Base-by-base conservation (phyloP, 2,329 filamentous ascomycete species). In the Tolypocladium guangdongense region DNA sequence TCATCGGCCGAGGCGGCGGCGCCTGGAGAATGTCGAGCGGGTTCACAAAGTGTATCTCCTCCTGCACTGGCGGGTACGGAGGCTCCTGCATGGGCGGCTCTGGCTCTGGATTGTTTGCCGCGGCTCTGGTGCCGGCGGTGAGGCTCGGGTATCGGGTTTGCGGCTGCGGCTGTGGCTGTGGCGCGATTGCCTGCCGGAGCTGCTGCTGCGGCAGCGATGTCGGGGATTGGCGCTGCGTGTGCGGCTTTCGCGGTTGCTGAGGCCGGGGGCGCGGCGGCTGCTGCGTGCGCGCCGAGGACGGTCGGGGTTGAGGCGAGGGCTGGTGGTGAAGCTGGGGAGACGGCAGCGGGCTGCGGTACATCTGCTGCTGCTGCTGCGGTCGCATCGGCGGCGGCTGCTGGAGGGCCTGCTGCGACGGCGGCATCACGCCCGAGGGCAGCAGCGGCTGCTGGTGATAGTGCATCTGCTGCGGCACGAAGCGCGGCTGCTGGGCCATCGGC, bases 21-120 rank as follows among this genome's bases (percentile, higher is more conserved):
- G 64, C 57, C 41, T 63, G 63, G 47, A 71, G 67, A 20, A 72
- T 69, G 47, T 71, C 67, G 53, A 70, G 67, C 41, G 70, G 58
- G 43, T 70, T 72, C 37, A 72, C 70, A 58, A 67, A 71, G 46
- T 68, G 62, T 50, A 65, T 49, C 18, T 56, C 53, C 36, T 61
- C 54, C 20, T 50, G 53, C 33, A 52, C 36, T 11, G 54, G 49
- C 18, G 27, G 36, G 12, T 37, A 30, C 30, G 48, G 54, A 49
- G 53, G 49, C 16, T 46, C 48, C 8, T 53, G 51, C 10, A 53
- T 52, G 14, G 39, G 46, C 37, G 53, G 47, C 27, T 41, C 47
- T 10, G 41, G 22, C 14, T 52, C 47, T 45, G 48, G 10, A 52
- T 27, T 36, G 53, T 32, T 54, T 54, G 51, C 49, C 55, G 38